phyloP scores from a whole-genome alignment of 164 flowering plant genomes.

The Vitis rupestris region DNA sequence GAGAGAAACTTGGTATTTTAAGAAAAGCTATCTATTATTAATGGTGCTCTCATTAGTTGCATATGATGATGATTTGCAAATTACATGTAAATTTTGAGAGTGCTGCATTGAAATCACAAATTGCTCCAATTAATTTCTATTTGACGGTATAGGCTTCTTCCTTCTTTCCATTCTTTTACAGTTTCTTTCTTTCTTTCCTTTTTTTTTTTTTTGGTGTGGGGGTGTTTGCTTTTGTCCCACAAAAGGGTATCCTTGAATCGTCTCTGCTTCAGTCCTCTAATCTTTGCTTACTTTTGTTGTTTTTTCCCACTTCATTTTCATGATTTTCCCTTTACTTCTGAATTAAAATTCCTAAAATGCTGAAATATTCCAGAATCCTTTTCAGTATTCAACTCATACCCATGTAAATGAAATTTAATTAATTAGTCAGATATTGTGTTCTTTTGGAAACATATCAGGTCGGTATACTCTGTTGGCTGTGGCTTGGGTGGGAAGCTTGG shows the following conservation, averaged over 20 bases:
- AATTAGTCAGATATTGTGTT: neutral
- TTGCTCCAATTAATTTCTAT: neutral
- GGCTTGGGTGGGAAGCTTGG: conserved; percentile 98
- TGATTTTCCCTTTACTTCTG: too few relatives aligned
- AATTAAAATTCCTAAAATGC: too few relatives aligned
- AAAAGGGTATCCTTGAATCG: too few relatives aligned
- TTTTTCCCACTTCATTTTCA: too few relatives aligned
- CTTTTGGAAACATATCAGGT: conserved; percentile 46
- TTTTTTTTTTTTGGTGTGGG: neutral
- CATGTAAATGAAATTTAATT: neutral
- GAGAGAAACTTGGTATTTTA: neutral
- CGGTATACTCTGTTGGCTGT: conserved; percentile 97
- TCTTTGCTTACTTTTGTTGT: too few relatives aligned
- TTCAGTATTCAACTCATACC: neutral
- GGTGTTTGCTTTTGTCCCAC: too few relatives aligned
- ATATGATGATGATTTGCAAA: neutral
- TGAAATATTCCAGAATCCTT: neutral
- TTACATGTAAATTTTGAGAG: neutral
- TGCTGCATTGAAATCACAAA: neutral
- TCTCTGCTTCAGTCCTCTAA: too few relatives aligned
- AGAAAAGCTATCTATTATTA: neutral
- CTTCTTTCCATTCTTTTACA: neutral
- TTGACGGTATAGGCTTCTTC: neutral
- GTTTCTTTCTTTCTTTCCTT: too few relatives aligned
- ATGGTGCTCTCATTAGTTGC: neutral